These are phyloP conservation scores for Colletotrichum higginsianum DNA, from an alignment of 2,329 filamentous ascomycete genomes.

Conservation along the genomic window DNA sequence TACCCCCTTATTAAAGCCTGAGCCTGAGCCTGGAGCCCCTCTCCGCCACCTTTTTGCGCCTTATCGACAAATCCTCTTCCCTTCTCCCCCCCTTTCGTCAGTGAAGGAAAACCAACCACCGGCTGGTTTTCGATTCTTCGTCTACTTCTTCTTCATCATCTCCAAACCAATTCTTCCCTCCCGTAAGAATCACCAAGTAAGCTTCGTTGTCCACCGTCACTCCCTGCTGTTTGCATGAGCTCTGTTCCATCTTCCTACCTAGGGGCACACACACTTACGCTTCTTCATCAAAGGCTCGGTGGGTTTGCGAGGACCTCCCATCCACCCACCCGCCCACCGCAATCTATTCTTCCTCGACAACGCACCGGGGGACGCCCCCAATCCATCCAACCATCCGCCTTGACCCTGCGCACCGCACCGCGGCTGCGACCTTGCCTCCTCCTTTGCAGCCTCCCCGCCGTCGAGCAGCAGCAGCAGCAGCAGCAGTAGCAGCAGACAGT, in stretches of 20 bases:
- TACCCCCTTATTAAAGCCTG: background rate
- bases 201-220: background rate
- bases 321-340: slow-evolving; percentile 37
- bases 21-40: slow-evolving; percentile 22
- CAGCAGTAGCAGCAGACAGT: no score
- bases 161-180: background rate
- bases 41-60: slow-evolving; percentile 23
- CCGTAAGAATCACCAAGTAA: slow-evolving; percentile 1
- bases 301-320: slow-evolving; percentile 28
- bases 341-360: slow-evolving; percentile 38
- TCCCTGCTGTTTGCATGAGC: background rate
- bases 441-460: slow-evolving; percentile 32
- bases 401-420: slow-evolving; percentile 39
- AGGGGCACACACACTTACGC: slow-evolving; percentile 30
- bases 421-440: slow-evolving; percentile 34
- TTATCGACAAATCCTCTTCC: slow-evolving; percentile 11
- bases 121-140: background rate
- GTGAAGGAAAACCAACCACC: slow-evolving; percentile 10
- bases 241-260: slow-evolving; percentile 19
- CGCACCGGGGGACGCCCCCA: slow-evolving; percentile 29
- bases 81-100: slow-evolving; percentile 16
- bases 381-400: slow-evolving; percentile 38
- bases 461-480: background rate
- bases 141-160: no score
- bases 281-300: slow-evolving; percentile 25